A percentile compares a stretch with the other conserved stretches of the same genome.
phyloP scores from a whole-genome alignment of 2,329 filamentous ascomycete species.

The Fusarium agapanthi region DNA sequence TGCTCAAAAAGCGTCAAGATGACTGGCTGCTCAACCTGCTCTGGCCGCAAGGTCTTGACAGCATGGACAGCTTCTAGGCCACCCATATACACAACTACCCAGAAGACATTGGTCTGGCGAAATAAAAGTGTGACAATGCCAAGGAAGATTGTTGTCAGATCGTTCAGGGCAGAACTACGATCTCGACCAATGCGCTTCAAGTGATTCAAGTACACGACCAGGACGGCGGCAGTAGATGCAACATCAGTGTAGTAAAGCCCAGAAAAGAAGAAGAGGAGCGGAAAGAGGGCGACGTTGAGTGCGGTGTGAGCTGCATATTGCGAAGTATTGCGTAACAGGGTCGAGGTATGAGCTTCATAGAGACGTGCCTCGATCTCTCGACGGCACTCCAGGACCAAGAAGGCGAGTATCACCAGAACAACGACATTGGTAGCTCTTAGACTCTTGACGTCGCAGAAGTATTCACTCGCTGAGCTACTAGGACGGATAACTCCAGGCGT shows the following conservation, averaged over 20 bases:
- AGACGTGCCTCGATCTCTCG: conserved; percentile 58
- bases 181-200: conserved; percentile 53
- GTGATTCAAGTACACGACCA: conserved; percentile 72
- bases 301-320: conserved; percentile 67
- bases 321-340: conserved; percentile 43
- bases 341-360: conserved; percentile 31
- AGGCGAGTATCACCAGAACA: conserved; percentile 50
- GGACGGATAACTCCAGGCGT: conserved; percentile 35
- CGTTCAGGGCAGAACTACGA: conserved; percentile 48
- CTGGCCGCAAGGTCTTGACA: conserved; percentile 55
- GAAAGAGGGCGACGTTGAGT: conserved; percentile 85
- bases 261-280: conserved; percentile 94
- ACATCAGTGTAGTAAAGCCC: conserved; percentile 96
- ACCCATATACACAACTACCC: conserved; percentile 83
- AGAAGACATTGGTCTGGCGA: conserved; percentile 97
- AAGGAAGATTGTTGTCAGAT: conserved; percentile 58
- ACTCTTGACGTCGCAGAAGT: conserved; percentile 43
- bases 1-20: conserved; percentile 47
- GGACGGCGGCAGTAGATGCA: conserved; percentile 78
- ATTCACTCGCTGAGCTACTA: conserved; percentile 12
- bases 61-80: conserved; percentile 64
- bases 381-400: conserved; percentile 61
- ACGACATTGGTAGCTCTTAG: conserved; percentile 61
- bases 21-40: conserved; percentile 42
- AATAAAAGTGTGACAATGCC: conserved; percentile 77